Evolutionary conservation across 2,329 filamentous ascomycete species (phyloP).

Genomic region (Harringtonia aguacate): DNA sequence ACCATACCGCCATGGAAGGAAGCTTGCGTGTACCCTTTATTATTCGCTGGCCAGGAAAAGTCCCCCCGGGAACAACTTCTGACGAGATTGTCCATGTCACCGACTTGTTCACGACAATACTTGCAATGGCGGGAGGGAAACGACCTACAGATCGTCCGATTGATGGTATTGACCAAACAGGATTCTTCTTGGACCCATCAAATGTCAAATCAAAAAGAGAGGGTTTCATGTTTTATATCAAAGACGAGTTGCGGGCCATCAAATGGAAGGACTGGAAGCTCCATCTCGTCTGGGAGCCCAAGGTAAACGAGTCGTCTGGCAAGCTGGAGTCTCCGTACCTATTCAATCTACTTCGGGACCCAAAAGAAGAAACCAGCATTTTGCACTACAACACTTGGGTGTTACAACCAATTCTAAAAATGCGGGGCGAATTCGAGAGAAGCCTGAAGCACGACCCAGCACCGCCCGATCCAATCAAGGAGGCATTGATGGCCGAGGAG

Average conservation of each 20-base stretch:
- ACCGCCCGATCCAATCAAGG: constrained; percentile 20
- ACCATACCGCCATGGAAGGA: constrained; percentile 25
- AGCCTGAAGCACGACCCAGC: constrained; percentile 20
- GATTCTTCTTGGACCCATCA: constrained; percentile 16
- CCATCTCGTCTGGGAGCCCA: constrained; percentile 23
- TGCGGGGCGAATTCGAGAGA: constrained; percentile 16
- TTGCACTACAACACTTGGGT: constrained; percentile 22
- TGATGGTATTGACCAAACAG: constrained; percentile 19
- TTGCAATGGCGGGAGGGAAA: constrained; percentile 14
- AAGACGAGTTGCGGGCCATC: constrained; percentile 21
- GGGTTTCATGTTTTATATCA: constrained; percentile 23
- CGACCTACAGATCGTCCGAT: constrained; percentile 19
- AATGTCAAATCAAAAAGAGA: constrained; percentile 8
- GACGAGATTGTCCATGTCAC: constrained; percentile 23
- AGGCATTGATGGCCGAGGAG: not conserved
- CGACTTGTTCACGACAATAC: constrained; percentile 20
- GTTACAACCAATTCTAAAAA: constrained; percentile 18
- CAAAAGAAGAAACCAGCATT: constrained; percentile 22
- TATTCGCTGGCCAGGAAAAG: constrained; percentile 21
- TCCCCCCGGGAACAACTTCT: constrained; percentile 15
- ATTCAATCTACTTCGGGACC: constrained; percentile 20
- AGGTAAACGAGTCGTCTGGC: constrained; percentile 21
- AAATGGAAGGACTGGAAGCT: constrained; percentile 26
- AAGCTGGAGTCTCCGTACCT: constrained; percentile 21
- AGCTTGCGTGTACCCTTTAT: constrained; percentile 24